Conservation (phyloP, 305 asterid genomes). For the Fraxinus sp. region DNA sequence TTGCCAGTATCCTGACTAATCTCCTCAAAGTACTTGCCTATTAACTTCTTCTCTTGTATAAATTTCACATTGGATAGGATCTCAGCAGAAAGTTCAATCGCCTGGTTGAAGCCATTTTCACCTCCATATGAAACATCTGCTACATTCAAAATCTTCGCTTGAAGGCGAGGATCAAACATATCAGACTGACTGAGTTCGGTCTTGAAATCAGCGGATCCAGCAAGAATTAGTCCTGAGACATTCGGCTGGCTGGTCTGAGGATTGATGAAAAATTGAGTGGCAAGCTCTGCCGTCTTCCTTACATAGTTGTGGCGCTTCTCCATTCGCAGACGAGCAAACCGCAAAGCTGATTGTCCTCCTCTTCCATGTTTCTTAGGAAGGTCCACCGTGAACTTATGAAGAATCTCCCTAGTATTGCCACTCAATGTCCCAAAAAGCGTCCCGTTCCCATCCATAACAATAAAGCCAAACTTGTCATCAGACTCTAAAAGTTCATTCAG, state of each 20-base stretch:
- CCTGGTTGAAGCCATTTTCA: constrained; percentile 27
- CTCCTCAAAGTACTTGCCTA: constrained; percentile 23
- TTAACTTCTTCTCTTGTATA: constrained; percentile 24
- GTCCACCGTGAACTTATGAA: constrained; percentile 22
- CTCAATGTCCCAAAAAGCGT: constrained; percentile 27
- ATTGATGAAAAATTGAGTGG: constrained; percentile 26
- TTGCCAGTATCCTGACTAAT: constrained; percentile 26
- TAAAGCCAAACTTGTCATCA: constrained; percentile 21
- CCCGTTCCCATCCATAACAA: constrained; percentile 30
- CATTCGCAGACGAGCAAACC: constrained; percentile 26
- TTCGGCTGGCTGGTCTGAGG: constrained; percentile 22
- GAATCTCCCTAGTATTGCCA: constrained; percentile 23
- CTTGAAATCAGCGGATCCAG: constrained; percentile 27
- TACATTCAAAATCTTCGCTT: constrained; percentile 22
- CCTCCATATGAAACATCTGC: constrained; percentile 25
- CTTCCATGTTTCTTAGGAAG: constrained; percentile 29
- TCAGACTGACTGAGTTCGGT: constrained; percentile 26
- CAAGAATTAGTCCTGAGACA: constrained; percentile 25
- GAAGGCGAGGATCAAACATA: constrained; percentile 28
- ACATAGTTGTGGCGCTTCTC: constrained; percentile 27
- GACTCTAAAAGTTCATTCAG: constrained; percentile 22
- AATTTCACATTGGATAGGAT: constrained; percentile 19
- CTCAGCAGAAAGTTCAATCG: constrained; percentile 20
- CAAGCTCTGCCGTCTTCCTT: constrained; percentile 21
- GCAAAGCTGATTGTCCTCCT: constrained; percentile 27